Conservation (phyloP, 1,284 basidiomycete species). For the Heterobasidion parviporum region DNA sequence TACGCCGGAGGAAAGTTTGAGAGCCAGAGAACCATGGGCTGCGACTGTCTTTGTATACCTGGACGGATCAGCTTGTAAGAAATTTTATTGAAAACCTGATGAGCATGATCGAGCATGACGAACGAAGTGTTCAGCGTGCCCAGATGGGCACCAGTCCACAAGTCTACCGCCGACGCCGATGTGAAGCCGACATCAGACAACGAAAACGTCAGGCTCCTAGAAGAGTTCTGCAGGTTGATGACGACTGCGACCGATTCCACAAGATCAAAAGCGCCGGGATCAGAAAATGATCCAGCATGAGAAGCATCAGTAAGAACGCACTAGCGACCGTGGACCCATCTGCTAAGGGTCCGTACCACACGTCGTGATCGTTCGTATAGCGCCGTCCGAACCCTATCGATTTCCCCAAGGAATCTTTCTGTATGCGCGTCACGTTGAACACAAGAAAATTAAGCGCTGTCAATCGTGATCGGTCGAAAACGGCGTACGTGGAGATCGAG, state of each 20-base stretch:
- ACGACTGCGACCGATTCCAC: not conserved
- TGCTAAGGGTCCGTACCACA: constrained; percentile 41
- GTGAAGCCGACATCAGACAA: not conserved
- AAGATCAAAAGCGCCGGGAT: not conserved
- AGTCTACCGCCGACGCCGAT: not conserved
- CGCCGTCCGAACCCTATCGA: constrained; percentile 39
- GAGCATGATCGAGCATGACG: not conserved
- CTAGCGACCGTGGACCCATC: constrained; percentile 40
- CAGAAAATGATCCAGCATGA: too few relatives aligned
- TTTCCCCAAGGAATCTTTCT: constrained; percentile 41
- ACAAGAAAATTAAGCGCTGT: too few relatives aligned
- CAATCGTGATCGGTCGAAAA: not conserved
- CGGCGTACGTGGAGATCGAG: not conserved
- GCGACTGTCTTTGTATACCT: not conserved
- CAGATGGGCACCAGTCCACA: not conserved
- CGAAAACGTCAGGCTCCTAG: not conserved
- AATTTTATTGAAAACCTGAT: not conserved
- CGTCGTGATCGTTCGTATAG: constrained; percentile 40
- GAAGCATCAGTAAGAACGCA: constrained; percentile 17
- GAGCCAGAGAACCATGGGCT: not conserved
- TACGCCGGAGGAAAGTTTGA: not conserved
- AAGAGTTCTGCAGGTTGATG: not conserved
- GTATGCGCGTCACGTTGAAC: not conserved
- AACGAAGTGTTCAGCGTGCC: not conserved
- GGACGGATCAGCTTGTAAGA: not conserved